These are phyloP conservation scores for Stramenopiles sp. DNA, from an alignment of 352 stramenopile genomes.

Conservation along the genomic window DNA sequence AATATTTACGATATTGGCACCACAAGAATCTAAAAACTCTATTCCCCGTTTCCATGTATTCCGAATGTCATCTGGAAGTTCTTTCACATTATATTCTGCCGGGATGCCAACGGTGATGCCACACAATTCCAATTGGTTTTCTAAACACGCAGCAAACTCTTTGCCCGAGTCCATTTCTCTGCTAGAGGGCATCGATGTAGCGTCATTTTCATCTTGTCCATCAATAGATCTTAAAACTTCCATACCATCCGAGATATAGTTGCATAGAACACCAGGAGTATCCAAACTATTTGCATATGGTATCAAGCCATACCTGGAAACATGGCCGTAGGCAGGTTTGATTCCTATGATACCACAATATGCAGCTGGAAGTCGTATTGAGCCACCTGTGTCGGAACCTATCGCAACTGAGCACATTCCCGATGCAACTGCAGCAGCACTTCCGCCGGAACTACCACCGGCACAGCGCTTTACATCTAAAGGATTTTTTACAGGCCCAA, in stretches of 20 bases:
- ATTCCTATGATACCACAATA: slow-evolving; percentile 47
- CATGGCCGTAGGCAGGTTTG: slow-evolving; percentile 87
- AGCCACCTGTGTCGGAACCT: slow-evolving; percentile 20
- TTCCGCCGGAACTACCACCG: slow-evolving; percentile 20
- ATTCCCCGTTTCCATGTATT: slow-evolving; percentile 54
- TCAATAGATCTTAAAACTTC: slow-evolving; percentile 50
- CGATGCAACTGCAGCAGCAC: slow-evolving; percentile 16
- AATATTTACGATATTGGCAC: slow-evolving; percentile 44
- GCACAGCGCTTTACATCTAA: slow-evolving; percentile 13
- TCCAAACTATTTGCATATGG: slow-evolving; percentile 87
- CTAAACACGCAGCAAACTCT: slow-evolving; percentile 8
- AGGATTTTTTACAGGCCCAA: slow-evolving; percentile 17
- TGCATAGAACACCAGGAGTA: slow-evolving; percentile 74
- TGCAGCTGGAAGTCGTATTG: slow-evolving; percentile 19
- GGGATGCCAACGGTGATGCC: slow-evolving; percentile 71
- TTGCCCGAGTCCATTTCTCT: neutral
- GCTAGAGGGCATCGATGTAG: slow-evolving; percentile 36
- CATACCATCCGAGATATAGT: slow-evolving; percentile 49
- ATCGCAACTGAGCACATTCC: slow-evolving; percentile 15
- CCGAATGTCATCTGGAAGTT: slow-evolving; percentile 57
- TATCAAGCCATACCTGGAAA: slow-evolving; percentile 87
- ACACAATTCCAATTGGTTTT: slow-evolving; percentile 31
- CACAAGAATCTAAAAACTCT: slow-evolving; percentile 24
- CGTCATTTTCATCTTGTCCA: slow-evolving; percentile 51
- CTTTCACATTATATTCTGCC: slow-evolving; percentile 74